Evolutionary conservation across 75 land plant genomes (phyloP), one percentile per base, ranked within the genome.

Genomic region (Azolla pinnata): DNA sequence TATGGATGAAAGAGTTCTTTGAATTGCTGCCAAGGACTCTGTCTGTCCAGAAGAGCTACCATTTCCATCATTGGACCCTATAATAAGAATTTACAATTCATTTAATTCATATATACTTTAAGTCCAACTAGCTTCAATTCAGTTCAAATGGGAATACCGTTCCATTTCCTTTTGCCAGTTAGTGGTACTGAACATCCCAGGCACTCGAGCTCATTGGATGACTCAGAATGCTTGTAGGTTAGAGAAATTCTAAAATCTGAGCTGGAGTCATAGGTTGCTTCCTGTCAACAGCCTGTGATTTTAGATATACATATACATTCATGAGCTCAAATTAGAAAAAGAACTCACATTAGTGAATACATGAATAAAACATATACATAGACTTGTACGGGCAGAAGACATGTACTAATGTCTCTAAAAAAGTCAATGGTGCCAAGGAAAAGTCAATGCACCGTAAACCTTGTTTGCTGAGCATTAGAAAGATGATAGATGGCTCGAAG

Each of bases 181-280:
- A 58, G n/a, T n/a, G n/a, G n/a, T n/a, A 16, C 21, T 47, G 61
- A 64, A 48, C 44, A 26, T 9, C 21, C 26, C 30, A 64, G 70
- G 29, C 70, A 69, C 24, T 56, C 64, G 20, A 71, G 51, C 52
- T 62, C 76, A 29, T n/a, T n/a, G 56, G 71, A 67, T 16, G 66
- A 70, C 40, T 67, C 67, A 10, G 62, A 16, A 54, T 74, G 83
- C 29, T 74, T 71, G 63, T 76, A 90, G 12, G 74, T 59, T 67
- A 90, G 54, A 29, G 82, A 78, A 49, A 90, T 76, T 23, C 78
- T 82, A 29, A 90, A 81, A 21, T 40, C 24, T 17, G 80, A 58
- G 45, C 61, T 69, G 17, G 26, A 14, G 62, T 67, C 73, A 52
- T 67, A 78, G 64, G 73, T 75, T 40, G 66, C 69, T 67, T 51